These are phyloP conservation scores for Penicillium sumatraense DNA, from an alignment of 2,329 filamentous ascomycete species.

Conservation along the genomic window DNA sequence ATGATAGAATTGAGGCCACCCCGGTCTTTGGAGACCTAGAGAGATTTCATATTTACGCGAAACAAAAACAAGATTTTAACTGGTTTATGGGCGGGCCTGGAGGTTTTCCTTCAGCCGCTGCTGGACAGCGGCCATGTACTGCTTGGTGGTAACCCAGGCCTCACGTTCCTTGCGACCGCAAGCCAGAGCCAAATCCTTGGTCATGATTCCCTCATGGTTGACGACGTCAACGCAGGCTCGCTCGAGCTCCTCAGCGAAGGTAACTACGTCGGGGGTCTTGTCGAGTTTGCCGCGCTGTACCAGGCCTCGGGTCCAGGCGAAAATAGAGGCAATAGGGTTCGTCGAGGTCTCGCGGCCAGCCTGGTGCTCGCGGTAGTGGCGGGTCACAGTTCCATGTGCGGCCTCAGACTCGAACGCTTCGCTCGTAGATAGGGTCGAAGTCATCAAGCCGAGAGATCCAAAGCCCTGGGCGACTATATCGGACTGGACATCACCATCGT, in stretches of 20 bases:
- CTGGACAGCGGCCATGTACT: conserved; percentile 94
- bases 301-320: conserved; percentile 96
- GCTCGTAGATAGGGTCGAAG: conserved; percentile 92
- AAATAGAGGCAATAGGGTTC: conserved; percentile 98
- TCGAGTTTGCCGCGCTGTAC: conserved; percentile 93
- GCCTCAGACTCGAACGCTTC: conserved; percentile 98
- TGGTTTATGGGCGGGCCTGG: conserved; percentile 41
- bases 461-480: conserved; percentile 98
- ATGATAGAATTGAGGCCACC: too few species aligned
- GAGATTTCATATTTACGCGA: too few species aligned
- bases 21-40: too few species aligned
- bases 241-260: conserved; percentile 91
- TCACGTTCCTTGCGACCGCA: conserved; percentile 84
- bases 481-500: conserved; percentile 98
- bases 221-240: conserved; percentile 93
- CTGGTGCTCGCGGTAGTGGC: conserved; percentile 98
- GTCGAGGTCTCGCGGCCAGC: conserved; percentile 97
- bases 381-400: conserved; percentile 96
- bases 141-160: conserved; percentile 87
- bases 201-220: conserved; percentile 94
- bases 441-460: conserved; percentile 97
- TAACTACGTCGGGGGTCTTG: conserved; percentile 85
- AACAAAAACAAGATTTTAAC: too few species aligned
- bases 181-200: conserved; percentile 96
- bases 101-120: conserved; percentile 79